Evolutionary conservation across 2,329 filamentous ascomycete genomes (phyloP), one percentile per base, ranked within the genome.

Genomic region (Cytospora chrysosperma): DNA sequence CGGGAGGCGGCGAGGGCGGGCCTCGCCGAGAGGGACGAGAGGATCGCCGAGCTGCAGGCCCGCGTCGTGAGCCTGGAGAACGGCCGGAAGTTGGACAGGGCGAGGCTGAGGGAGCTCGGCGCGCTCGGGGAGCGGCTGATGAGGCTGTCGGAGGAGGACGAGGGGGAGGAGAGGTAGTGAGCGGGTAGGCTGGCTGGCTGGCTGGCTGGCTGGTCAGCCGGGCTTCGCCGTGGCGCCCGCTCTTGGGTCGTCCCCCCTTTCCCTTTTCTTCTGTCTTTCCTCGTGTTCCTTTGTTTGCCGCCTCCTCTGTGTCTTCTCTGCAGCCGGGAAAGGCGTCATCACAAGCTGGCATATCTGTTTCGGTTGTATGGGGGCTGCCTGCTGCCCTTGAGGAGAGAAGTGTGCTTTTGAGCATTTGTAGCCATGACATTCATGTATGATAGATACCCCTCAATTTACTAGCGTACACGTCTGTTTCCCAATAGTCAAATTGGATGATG

Each of bases 1-100:
- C 79, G 90, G 2, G 89, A 94, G 65, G 83, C 88, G 8, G 82
- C 84, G 4, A 77, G 90, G n/a, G 73, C 83, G 10, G 83, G 82
- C 4, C 71, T 91, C 37, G 87, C 85, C 70, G 79, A 81, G 5
- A 88, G 87, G 67, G 88, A 94, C 32, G 70, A 70, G n/a, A 72
- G 70, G 57, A 75, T 77, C 50, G 73, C 73, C 4, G 66, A 68
- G 59, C 64, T 82, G 59, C 74, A 79, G 69, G 71, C 71, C 47
- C 70, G 72, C 32, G 68, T 81, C 5, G 69, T 69, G 9, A 73
- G 71, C 19, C 69, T 82, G n/a, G 78, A 82, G 71, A 75, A 75
- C 27, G 59, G 58, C 40, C 51, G 67, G 55, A 53, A 26, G 21
- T 58, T 59, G 56, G 56, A 65, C 47, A 50, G 30, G 59, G 63